phyloP scores from a whole-genome alignment of 1,284 basidiomycete genomes.

The Rhodotorula sp. region DNA sequence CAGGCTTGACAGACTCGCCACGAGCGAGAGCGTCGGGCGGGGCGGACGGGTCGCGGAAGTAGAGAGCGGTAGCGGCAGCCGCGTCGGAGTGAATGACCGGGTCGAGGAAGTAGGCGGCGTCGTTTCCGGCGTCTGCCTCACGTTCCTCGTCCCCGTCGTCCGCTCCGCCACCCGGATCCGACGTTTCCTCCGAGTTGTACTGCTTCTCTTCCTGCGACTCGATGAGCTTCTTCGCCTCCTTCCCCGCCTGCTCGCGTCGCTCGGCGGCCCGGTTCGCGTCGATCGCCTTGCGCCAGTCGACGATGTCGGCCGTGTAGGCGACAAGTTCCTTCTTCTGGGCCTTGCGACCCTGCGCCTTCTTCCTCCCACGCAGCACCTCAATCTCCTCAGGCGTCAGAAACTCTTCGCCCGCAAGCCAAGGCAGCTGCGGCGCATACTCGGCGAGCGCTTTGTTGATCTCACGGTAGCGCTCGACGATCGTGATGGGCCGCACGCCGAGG shows the following conservation, averaged over 20 bases:
- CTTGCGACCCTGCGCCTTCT: neutral
- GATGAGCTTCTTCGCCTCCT: neutral
- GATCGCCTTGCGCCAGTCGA: constrained; percentile 22
- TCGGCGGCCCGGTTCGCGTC: constrained; percentile 4
- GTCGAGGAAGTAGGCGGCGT: constrained; percentile 4
- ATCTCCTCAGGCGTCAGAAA: neutral
- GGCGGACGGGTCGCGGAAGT: neutral
- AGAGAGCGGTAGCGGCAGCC: neutral
- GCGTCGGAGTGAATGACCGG: neutral
- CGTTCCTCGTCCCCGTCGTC: neutral
- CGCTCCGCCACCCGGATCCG: neutral
- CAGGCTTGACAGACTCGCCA: neutral
- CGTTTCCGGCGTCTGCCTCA: neutral
- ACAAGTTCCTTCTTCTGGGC: constrained; percentile 16
- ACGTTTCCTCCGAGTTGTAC: neutral
- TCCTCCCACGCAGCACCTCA: neutral
- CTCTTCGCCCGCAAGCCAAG: constrained; percentile 55
- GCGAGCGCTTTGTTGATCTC: constrained; percentile 61
- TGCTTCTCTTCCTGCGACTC: neutral
- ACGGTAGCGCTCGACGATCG: constrained; percentile 67
- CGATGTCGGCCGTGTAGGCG: constrained; percentile 23
- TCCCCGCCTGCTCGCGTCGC: neutral
- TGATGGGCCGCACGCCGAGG: constrained; percentile 56
- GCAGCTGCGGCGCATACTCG: constrained; percentile 62
- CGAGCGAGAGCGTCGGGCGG: neutral